Evolutionary conservation across 78 protist species (phyloP).

Genomic region (Dictyostelium capitatum): DNA sequence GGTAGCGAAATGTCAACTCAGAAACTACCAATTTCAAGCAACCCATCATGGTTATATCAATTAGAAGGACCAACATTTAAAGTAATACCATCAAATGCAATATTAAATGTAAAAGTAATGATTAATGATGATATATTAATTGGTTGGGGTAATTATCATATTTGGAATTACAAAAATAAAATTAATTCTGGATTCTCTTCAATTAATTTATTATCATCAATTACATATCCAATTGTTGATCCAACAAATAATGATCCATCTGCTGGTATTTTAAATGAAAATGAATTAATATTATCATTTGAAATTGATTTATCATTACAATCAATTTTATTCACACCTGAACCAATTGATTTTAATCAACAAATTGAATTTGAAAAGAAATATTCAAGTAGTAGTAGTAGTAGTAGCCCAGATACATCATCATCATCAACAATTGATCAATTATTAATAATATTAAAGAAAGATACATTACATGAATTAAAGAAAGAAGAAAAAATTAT

Average conservation of each 20-base stretch:
- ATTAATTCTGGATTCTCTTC: slow-evolving; percentile 23
- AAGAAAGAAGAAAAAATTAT: slow-evolving; percentile 43
- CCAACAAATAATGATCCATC: background rate
- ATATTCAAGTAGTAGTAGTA: background rate
- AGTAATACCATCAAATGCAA: slow-evolving; percentile 44
- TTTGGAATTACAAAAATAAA: slow-evolving; percentile 57
- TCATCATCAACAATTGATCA: background rate
- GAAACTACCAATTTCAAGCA: background rate
- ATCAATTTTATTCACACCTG: slow-evolving; percentile 14
- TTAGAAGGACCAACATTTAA: slow-evolving; percentile 37
- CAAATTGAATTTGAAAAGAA: background rate
- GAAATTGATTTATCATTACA: slow-evolving; percentile 35
- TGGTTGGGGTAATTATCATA: slow-evolving; percentile 47
- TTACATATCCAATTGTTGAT: background rate
- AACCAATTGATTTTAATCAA: background rate
- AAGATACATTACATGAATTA: slow-evolving; percentile 11
- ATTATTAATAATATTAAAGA: slow-evolving; percentile 3
- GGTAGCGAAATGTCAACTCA: slow-evolving; percentile 23
- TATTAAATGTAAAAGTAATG: background rate
- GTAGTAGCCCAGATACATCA: no score
- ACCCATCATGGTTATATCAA: slow-evolving; percentile 41
- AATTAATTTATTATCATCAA: background rate
- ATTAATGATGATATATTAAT: background rate
- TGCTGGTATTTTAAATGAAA: background rate
- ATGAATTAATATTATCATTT: slow-evolving; percentile 6